Base-by-base conservation (phyloP, 78 protist species). In the Guillardia theta region DNA sequence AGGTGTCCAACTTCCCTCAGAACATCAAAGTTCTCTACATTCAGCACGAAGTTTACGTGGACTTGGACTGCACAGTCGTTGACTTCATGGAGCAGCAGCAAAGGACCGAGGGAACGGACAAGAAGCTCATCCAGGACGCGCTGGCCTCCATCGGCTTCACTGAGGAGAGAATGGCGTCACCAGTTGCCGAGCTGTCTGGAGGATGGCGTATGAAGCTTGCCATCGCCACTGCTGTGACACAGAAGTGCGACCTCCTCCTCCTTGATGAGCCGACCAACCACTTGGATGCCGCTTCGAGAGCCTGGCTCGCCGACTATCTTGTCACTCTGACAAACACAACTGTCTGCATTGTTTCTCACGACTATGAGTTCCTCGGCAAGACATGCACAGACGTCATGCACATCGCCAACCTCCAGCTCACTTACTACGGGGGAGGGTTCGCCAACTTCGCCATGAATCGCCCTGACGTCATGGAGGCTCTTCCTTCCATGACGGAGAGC, bases 151-250 rank as follows among this genome's bases (percentile, higher is more conserved):
- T 70, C 22, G 98, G 98, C 43, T 98, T 98, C 92, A 94, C 95
- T 18, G 43, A 8, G 4, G 95, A 94, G 64, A 93, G 95, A 50
- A 30, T 94, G 70, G 47, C 45, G 15, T 88, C 88, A 53, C 96
- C 93, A 27, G 88, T 80, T 54, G 94, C 62, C 48, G 62, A 1
- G 47, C 96, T 95, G 37, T 96, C 98, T 6, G 99, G 99, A 45
- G 99, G 99, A 33, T 98, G 99, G 99, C 93, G 99, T 53, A 98
- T 98, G 99, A 96, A 98, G 50, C 95, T 98, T 48, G 96, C 98
- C 10, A 78, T 98, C n/a, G 99, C 99, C n/a, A 33, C 92, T 18
- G 99, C 99, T 18, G 95, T 98, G 80, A 97, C 97, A 93, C 93
- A 97, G 33, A 78, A 93, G 80, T 98, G 99, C 44, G 97, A 97